These are phyloP conservation scores for Marchantia paleacea DNA, from an alignment of 225 moss, liverwort and hornwort genomes.

Conservation along the genomic window DNA sequence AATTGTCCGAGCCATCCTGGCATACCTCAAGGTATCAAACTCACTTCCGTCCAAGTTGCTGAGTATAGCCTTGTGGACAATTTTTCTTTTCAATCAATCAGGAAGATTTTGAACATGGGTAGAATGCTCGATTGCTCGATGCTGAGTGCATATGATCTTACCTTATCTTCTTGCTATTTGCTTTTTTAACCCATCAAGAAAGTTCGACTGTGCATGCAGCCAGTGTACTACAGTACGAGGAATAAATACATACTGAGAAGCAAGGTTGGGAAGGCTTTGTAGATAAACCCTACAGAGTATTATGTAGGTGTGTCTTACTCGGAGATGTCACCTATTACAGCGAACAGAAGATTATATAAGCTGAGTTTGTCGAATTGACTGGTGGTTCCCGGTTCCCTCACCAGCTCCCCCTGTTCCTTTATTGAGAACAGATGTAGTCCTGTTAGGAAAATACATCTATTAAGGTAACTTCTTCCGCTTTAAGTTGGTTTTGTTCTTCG, in stretches of 20 bases:
- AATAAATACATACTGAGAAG: not conserved
- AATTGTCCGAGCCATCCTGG: not conserved
- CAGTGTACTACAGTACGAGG: too few relatives aligned
- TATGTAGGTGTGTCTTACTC: too few relatives aligned
- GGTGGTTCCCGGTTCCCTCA: too few relatives aligned
- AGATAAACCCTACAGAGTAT: not conserved
- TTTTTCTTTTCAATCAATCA: not conserved
- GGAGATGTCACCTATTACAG: too few relatives aligned
- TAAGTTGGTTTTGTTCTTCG: too few relatives aligned
- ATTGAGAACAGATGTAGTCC: too few relatives aligned
- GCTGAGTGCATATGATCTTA: not conserved
- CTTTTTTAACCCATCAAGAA: not conserved
- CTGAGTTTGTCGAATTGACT: too few relatives aligned
- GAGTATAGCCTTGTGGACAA: not conserved
- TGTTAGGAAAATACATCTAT: too few relatives aligned
- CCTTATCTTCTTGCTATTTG: not conserved
- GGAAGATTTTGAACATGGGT: not conserved
- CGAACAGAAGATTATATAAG: too few relatives aligned
- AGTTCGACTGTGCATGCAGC: not conserved
- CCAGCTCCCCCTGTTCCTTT: too few relatives aligned
- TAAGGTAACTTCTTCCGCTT: too few relatives aligned
- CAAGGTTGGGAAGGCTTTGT: not conserved
- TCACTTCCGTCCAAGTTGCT: not conserved
- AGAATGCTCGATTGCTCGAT: not conserved
- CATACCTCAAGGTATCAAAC: not conserved